Evolutionary conservation across 1,284 basidiomycete species (phyloP), one percentile per base, ranked within the genome.

Genomic region (Clitocybe nebularis): DNA sequence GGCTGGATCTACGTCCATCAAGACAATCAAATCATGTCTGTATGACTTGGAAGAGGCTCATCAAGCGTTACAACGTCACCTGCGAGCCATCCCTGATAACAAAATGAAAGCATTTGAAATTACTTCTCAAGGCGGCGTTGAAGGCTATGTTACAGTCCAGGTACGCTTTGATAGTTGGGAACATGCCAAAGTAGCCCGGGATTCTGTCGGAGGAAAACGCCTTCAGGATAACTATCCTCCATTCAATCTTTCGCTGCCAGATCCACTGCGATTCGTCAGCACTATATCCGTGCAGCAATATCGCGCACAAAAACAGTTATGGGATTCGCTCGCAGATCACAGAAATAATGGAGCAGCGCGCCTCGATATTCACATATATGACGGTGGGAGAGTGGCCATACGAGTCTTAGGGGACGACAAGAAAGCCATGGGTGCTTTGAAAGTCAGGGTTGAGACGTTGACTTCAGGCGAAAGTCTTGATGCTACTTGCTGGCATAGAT

Each of bases 371-470:
- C 51, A 53, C 13, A 50, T 48, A 13, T 52, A 55, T 23, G 49
- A 47, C n/a, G n/a, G n/a, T n/a, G n/a, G n/a, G 24, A 36, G 41
- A 20, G 56, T 64, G 20, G 56, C 60, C 17, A 58, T 74, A 24
- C 43, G 67, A 39, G 50, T 75, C 42, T 25, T 63, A 35, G 65
- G 71, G 0, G 55, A 66, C 9, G 67, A 71, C 39, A 72, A 72
- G 57, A 70, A 74, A 48, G 67, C 67, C 1, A 66, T 72, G 1
- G 79, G 79, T 1, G 63, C 69, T 3, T 50, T 81, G 43, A 81
- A 80, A 55, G 78, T 81, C n/a, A 61, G 76, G 37, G 72, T 77
- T 0, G 78, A 81, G 55, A 71, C 60, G 37, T 51, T 81, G 17
- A 68, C 67, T 2, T 63, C 62, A n/a, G 78, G 79, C 4, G 68